These are phyloP conservation scores for Luffa acutangula DNA, from an alignment of 306 rosid genomes.

Conservation along the genomic window DNA sequence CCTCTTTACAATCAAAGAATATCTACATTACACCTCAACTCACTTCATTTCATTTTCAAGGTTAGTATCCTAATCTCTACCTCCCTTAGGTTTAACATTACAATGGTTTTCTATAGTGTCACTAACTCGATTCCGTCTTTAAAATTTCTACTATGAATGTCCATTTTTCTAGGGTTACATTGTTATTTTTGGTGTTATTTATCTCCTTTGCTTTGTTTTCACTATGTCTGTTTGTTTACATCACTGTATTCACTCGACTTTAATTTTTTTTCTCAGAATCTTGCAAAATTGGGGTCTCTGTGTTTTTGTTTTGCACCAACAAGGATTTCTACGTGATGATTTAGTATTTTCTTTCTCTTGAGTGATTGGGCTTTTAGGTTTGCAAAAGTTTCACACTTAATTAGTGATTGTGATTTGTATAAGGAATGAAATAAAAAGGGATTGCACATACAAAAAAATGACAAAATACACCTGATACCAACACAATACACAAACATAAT, in stretches of 20 bases:
- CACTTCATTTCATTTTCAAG: neutral
- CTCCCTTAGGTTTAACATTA: neutral
- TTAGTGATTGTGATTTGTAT: too few species aligned
- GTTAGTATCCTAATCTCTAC: neutral
- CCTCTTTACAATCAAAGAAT: too few species aligned
- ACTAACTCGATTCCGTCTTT: too few species aligned
- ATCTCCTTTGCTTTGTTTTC: neutral
- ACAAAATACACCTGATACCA: too few species aligned
- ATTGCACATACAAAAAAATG: too few species aligned
- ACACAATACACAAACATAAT: too few species aligned
- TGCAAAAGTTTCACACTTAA: too few species aligned
- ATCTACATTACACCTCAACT: too few species aligned
- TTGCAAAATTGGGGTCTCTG: neutral
- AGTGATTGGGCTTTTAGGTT: too few species aligned
- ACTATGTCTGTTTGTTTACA: neutral
- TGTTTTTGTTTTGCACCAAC: neutral
- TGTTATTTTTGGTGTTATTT: neutral
- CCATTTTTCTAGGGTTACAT: constrained; percentile 2
- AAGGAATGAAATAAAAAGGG: too few species aligned
- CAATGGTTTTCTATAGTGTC: neutral
- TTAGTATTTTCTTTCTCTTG: too few species aligned
- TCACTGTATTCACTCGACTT: neutral
- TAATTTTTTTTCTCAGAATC: neutral
- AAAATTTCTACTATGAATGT: neutral
- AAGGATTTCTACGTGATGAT: too few species aligned